phyloP scores from a whole-genome alignment of 257 asterid species.

The Plantago elongata region DNA sequence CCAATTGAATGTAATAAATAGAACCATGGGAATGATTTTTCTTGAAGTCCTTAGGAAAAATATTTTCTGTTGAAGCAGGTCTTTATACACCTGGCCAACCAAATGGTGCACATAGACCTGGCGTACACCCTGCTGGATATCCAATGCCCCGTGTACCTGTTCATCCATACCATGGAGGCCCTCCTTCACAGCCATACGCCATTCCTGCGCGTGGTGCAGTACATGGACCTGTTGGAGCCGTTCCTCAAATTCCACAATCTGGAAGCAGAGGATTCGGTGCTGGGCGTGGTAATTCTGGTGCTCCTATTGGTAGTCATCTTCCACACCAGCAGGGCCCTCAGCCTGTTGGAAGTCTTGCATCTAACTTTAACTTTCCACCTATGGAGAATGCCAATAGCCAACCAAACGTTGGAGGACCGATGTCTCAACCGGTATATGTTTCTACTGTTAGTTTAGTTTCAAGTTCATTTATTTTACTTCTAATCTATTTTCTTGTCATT shows the following conservation, averaged over 20 bases:
- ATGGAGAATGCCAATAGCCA: conserved; percentile 84
- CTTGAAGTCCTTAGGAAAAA: conserved; percentile 4
- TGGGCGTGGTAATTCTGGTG: conserved; percentile 81
- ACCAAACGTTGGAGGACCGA: conserved; percentile 80
- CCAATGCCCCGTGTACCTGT: conserved; percentile 79
- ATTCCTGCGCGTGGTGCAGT: conserved; percentile 91
- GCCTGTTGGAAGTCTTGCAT: conserved; percentile 62
- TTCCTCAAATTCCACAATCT: conserved; percentile 82
- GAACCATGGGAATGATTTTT: background rate
- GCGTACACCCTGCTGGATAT: conserved; percentile 81
- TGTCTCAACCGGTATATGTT: conserved; percentile 88
- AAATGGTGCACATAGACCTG: conserved; percentile 75
- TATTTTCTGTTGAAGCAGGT: conserved; percentile 46
- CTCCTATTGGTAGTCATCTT: conserved; percentile 94
- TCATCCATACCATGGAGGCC: conserved; percentile 78
- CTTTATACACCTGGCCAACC: conserved; percentile 72
- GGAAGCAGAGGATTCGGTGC: conserved; percentile 88
- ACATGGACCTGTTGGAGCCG: conserved; percentile 91
- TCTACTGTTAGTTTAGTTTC: conserved; percentile 60
- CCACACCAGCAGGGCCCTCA: conserved; percentile 82
- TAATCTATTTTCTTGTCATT: conserved; percentile 7
- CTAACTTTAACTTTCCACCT: conserved; percentile 72
- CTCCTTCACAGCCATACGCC: conserved; percentile 86
- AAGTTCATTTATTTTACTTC: conserved; percentile 5
- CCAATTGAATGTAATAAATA: background rate